Evolutionary conservation across 1,284 basidiomycete species (phyloP).

Genomic region (Pseudozyma sp.): DNA sequence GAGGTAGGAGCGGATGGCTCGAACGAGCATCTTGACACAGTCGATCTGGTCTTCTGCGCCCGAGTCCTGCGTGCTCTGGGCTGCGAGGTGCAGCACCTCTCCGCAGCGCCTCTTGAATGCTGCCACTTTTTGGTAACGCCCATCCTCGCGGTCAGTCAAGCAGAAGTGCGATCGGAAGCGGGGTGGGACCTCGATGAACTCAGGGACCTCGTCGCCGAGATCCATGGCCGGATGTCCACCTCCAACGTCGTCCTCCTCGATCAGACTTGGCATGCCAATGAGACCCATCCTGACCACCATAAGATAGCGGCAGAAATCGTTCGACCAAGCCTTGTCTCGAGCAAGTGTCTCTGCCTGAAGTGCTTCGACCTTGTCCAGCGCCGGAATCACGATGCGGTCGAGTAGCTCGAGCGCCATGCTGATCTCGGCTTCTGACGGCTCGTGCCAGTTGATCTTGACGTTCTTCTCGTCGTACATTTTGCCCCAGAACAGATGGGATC

Average conservation of each 20-base stretch:
- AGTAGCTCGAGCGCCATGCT: slow-evolving; percentile 83
- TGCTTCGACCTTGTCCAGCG: slow-evolving; percentile 77
- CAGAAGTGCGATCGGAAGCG: slow-evolving; percentile 76
- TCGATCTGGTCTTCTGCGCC: slow-evolving; percentile 91
- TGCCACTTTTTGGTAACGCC: slow-evolving; percentile 78
- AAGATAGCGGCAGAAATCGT: slow-evolving; percentile 89
- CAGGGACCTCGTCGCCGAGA: slow-evolving; percentile 75
- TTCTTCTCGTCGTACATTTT: slow-evolving; percentile 82
- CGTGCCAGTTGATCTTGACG: slow-evolving; percentile 89
- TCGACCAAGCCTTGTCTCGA: slow-evolving; percentile 74
- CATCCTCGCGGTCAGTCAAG: slow-evolving; percentile 80
- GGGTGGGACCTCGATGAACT: slow-evolving; percentile 73
- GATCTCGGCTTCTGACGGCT: slow-evolving; percentile 80
- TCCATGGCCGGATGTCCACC: slow-evolving; percentile 75
- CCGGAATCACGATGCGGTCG: slow-evolving; percentile 77
- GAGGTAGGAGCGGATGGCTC: slow-evolving; percentile 60
- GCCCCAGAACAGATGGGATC: slow-evolving; percentile 86
- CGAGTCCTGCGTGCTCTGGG: slow-evolving; percentile 72
- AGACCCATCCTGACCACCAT: slow-evolving; percentile 75
- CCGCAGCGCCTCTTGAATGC: slow-evolving; percentile 78
- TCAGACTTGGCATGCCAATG: slow-evolving; percentile 77
- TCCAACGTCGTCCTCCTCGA: slow-evolving; percentile 74
- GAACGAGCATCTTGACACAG: slow-evolving; percentile 75
- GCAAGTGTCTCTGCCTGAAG: slow-evolving; percentile 68
- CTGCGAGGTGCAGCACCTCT: slow-evolving; percentile 78